Conservation (phyloP, 192 early-diverging fungal species). For the Coemansia umbellata region DNA sequence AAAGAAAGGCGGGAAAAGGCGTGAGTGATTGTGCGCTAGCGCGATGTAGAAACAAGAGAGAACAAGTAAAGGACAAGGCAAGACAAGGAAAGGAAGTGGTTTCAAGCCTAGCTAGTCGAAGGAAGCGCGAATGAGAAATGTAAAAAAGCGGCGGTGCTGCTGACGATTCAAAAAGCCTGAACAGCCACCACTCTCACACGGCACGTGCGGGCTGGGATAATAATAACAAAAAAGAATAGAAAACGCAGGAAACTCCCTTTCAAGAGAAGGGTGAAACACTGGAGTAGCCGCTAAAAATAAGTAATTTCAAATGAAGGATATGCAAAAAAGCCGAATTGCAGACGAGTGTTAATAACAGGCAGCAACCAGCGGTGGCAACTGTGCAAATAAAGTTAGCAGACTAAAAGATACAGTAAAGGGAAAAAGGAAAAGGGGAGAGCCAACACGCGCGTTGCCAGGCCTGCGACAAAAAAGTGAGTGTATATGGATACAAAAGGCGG, state of each 20-base stretch:
- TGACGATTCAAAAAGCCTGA: too few species aligned
- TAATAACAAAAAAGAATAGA: background rate
- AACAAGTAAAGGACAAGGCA: too few species aligned
- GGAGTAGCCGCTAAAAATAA: background rate
- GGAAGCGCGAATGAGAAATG: too few species aligned
- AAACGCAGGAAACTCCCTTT: too few species aligned
- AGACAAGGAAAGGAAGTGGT: too few species aligned
- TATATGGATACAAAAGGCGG: conserved; percentile 1
- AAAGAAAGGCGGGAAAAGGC: too few species aligned
- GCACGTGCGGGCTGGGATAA: background rate
- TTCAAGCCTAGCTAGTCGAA: too few species aligned
- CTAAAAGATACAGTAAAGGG: conserved; percentile 4
- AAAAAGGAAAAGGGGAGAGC: background rate
- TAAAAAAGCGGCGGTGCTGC: too few species aligned
- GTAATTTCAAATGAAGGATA: background rate
- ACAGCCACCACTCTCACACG: background rate
- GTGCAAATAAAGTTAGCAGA: background rate
- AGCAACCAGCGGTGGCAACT: background rate
- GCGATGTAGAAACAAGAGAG: too few species aligned
- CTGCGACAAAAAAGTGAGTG: background rate
- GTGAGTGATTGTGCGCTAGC: too few species aligned
- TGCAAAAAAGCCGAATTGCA: background rate
- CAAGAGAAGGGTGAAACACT: too few species aligned
- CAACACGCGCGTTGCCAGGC: background rate
- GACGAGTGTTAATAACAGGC: background rate